A percentile compares a stretch with the other conserved stretches of the same genome.
These are phyloP conservation scores for Aquilaria yunnanensis DNA, from an alignment of 345 rosid genomes.

Conservation along the genomic window DNA sequence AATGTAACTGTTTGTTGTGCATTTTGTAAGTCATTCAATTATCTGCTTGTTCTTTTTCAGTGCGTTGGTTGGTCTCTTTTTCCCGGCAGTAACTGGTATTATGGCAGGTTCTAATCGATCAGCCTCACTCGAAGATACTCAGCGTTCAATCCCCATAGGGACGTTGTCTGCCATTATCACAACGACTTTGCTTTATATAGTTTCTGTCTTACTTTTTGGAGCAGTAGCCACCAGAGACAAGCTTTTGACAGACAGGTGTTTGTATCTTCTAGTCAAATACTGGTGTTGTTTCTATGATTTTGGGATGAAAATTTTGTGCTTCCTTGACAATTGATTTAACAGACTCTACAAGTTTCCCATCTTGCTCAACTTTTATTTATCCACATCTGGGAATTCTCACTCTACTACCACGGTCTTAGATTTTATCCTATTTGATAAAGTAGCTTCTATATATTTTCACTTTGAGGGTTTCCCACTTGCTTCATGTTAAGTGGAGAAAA, in stretches of 20 bases:
- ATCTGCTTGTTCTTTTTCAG: not conserved
- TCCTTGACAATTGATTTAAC: no score
- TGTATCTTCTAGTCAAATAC: not conserved
- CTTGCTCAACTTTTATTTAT: no score
- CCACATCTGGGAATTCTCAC: no score
- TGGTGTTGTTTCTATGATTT: no score
- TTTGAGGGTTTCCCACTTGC: no score
- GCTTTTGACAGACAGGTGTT: constrained; percentile 86
- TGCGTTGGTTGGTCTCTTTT: constrained; percentile 78
- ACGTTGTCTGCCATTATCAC: constrained; percentile 85
- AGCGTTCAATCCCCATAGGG: constrained; percentile 83
- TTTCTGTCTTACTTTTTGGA: constrained; percentile 76
- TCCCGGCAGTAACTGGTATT: constrained; percentile 95
- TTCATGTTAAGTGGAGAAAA: no score
- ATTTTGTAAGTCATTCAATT: no score
- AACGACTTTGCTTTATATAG: constrained; percentile 59
- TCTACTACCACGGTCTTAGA: no score
- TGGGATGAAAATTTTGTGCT: no score
- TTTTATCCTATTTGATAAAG: no score
- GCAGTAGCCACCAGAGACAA: constrained; percentile 71
- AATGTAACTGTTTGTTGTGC: no score
- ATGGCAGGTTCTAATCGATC: constrained; percentile 98
- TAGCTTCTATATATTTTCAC: no score
- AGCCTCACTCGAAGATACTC: constrained; percentile 83
- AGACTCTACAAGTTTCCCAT: not conserved